phyloP scores from a whole-genome alignment of 192 early-diverging fungal genomes.

The Backusella australiensis region DNA sequence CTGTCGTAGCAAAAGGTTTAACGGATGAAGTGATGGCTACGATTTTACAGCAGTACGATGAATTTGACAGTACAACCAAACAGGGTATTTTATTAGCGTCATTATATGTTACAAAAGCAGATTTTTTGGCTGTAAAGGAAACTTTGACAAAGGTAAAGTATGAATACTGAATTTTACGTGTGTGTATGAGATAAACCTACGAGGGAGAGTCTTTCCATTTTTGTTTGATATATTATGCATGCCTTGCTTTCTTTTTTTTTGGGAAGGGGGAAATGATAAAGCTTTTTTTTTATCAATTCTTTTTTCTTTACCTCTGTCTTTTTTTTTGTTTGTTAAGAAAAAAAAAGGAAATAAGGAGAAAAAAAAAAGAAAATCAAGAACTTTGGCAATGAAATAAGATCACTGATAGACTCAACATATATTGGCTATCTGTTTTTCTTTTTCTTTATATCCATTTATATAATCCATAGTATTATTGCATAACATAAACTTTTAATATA shows the following conservation, averaged over 20 bases:
- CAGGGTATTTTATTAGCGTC: slow-evolving; percentile 29
- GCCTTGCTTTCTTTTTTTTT: slow-evolving; percentile 7
- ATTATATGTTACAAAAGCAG: slow-evolving; percentile 23
- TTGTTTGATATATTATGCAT: background rate
- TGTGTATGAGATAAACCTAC: background rate
- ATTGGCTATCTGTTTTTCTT: background rate
- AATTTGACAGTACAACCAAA: slow-evolving; percentile 20
- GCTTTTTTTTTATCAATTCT: background rate
- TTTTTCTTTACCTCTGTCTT: background rate
- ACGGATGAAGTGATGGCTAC: slow-evolving; percentile 21
- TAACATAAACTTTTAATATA: slow-evolving; percentile 9
- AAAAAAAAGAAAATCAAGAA: background rate
- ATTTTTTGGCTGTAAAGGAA: slow-evolving; percentile 10
- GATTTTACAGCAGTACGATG: slow-evolving; percentile 10
- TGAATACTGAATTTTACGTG: background rate
- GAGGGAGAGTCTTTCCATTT: slow-evolving; percentile 5
- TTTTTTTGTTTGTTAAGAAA: background rate
- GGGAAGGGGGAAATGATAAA: background rate
- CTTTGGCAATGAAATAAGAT: background rate
- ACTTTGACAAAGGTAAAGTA: slow-evolving; percentile 27
- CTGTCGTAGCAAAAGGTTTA: slow-evolving; percentile 23
- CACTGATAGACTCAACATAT: background rate
- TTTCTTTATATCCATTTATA: background rate
- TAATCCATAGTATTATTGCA: background rate
- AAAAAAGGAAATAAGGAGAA: background rate